These are phyloP conservation scores for Nannochloropsis gaditana DNA, from an alignment of 108 stramenopile genomes.

Conservation along the genomic window DNA sequence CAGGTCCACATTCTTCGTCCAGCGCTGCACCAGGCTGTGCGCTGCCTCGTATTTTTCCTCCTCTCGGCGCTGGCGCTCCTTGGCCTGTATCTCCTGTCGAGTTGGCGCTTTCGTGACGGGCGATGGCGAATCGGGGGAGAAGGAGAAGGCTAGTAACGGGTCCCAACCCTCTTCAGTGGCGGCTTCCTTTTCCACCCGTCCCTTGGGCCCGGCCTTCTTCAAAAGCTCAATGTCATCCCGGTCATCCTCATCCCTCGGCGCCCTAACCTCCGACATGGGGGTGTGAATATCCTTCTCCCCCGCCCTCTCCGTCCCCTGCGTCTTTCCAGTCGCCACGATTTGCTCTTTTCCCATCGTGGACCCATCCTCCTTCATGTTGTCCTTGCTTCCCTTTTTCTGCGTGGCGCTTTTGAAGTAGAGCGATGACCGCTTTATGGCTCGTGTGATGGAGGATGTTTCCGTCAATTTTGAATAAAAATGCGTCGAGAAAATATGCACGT, in stretches of 20 bases:
- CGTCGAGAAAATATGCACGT: not conserved
- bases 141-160: too few relatives aligned
- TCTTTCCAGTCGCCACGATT: not conserved
- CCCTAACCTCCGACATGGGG: not conserved
- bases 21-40: conserved; percentile 50
- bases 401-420: not conserved
- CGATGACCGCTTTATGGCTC: not conserved
- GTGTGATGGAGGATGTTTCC: not conserved
- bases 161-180: too few relatives aligned
- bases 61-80: not conserved
- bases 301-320: not conserved
- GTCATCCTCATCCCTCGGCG: not conserved
- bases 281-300: not conserved
- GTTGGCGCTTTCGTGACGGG: not conserved
- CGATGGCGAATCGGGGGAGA: not conserved
- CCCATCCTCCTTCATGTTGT: not conserved
- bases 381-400: not conserved
- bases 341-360: not conserved
- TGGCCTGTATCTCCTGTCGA: not conserved
- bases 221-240: not conserved
- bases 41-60: conserved; percentile 24
- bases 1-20: conserved; percentile 70
- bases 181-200: not conserved
- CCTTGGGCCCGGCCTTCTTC: not conserved
- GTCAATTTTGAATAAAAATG: not conserved